Base-by-base conservation (phyloP, 2,329 filamentous ascomycete species). In the Colletotrichum cuscutae region DNA sequence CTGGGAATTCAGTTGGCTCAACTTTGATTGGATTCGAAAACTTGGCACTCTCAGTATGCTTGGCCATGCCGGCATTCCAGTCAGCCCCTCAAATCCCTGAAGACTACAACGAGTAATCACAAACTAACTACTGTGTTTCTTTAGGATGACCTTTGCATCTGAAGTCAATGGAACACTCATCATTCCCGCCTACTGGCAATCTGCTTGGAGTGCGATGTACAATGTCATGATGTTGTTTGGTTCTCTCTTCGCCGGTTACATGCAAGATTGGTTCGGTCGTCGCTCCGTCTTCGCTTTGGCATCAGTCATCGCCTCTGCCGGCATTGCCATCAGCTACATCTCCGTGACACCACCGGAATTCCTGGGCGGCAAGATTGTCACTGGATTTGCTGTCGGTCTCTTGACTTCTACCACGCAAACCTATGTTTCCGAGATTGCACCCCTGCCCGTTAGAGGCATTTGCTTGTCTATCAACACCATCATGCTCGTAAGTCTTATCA, bases 381-480 rank as follows among this genome's bases (percentile, higher is more conserved):
- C 69, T 2, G 76, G 76, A 15, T 74, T 76, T 24, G 74, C 70
- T 1, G 57, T 77, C 15, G 76, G 76, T 3, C 58, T 74, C 0
- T 67, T 77, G 57, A 68, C 74, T 4, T 71, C 76, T 1, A 68
- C 69, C 1, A 75, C 74, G 2, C 75, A 75, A 57, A 77, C 76
- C 0, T 85, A 85, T 64, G 82, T 82, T 0, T 82, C 83, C 0
- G 83, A 85, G 57, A 75, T 79, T 8, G 75, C 74, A 3, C 76
- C 76, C 19, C 61, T 73, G 79, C 83, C 79, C 1, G 79, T 85
- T 4, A 78, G 82, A 28, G 78, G 78, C 2, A 84, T 83, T 30
- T 77, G 84, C 1, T 82, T 82, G 0, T 80, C 79, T 0, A 82
- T 83, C 69, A 79, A 82, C 62, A 85, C 84, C 65, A 77, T 85